Evolutionary conservation across 768 basidiomycete species (phyloP).

Genomic region (Asterophora parasitica): DNA sequence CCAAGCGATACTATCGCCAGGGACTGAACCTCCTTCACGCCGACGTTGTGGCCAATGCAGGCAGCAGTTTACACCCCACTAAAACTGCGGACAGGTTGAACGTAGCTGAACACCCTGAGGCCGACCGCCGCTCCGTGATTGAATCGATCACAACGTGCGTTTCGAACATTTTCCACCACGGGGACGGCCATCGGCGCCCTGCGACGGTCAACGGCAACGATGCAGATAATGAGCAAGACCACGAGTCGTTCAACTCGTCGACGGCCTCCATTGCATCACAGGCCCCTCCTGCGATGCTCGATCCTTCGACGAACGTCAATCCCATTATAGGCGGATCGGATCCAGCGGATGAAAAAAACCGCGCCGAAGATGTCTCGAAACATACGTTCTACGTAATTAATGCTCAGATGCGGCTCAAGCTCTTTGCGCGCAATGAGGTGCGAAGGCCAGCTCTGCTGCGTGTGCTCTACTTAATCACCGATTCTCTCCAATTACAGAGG

Average conservation of each 20-base stretch:
- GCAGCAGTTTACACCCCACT: constrained; percentile 1
- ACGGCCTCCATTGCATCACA: constrained; percentile 32
- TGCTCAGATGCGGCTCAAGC: constrained; percentile 82
- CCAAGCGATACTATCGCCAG: constrained; percentile 83
- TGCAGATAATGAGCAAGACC: constrained; percentile 1
- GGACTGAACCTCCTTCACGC: constrained; percentile 65
- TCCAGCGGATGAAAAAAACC: constrained; percentile 17
- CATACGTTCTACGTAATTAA: constrained; percentile 95
- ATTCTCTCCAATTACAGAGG: constrained; percentile 44
- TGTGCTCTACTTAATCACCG: not conserved
- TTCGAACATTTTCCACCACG: constrained; percentile 41
- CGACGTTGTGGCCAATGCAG: constrained; percentile 17
- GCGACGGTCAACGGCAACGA: constrained; percentile 14
- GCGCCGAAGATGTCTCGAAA: constrained; percentile 59
- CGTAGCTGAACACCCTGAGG: constrained; percentile 14
- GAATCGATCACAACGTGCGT: constrained; percentile 46
- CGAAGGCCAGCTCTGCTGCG: constrained; percentile 8
- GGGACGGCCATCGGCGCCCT: constrained; percentile 19
- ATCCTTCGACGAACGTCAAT: constrained; percentile 74
- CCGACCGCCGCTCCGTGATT: constrained; percentile 36
- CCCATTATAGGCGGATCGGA: constrained; percentile 36
- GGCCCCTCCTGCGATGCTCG: constrained; percentile 57
- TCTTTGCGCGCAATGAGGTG: constrained; percentile 86
- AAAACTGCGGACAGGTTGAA: constrained; percentile 9
- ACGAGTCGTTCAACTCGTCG: constrained; percentile 24